Percentiles rank a stretch among this genome's conserved stretches.
These are phyloP conservation scores for Talaromyces sp. DNA, from an alignment of 2,329 filamentous ascomycete species.

Conservation along the genomic window DNA sequence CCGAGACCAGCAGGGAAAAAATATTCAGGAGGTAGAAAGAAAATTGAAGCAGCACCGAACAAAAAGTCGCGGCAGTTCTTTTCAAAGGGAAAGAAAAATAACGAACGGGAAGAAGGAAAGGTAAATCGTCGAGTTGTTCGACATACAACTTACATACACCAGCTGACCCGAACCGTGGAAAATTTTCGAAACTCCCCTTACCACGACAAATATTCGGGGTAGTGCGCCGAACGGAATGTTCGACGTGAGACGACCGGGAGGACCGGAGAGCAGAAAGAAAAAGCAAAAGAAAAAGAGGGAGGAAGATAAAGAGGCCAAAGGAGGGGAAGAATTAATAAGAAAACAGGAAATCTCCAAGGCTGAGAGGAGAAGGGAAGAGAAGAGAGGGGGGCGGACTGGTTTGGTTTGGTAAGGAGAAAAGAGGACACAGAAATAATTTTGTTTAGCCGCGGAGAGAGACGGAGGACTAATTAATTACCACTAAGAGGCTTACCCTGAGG, in stretches of 20 bases:
- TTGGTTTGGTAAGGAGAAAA: not conserved
- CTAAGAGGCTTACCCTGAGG: not conserved
- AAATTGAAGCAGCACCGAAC: not conserved
- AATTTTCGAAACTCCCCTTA: slow-evolving; percentile 23
- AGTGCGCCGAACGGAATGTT: slow-evolving; percentile 22
- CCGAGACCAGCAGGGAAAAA: not conserved
- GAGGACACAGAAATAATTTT: slow-evolving; percentile 10
- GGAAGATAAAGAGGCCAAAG: slow-evolving; percentile 15
- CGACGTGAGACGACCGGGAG: slow-evolving; percentile 17
- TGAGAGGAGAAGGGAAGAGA: slow-evolving; percentile 9
- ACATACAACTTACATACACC: slow-evolving; percentile 4
- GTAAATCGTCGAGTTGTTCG: not conserved
- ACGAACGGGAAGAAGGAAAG: not conserved
- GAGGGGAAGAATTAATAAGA: slow-evolving; percentile 6
- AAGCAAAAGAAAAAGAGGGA: slow-evolving; percentile 17
- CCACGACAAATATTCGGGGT: slow-evolving; percentile 27
- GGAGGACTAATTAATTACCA: slow-evolving; percentile 7
- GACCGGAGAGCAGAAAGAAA: slow-evolving; percentile 23
- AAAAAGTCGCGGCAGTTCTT: not conserved
- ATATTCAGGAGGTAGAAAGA: not conserved
- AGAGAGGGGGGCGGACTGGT: not conserved
- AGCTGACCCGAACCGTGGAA: slow-evolving; percentile 18
- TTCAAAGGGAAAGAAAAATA: not conserved
- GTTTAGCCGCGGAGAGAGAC: slow-evolving; percentile 14
- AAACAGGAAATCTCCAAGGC: slow-evolving; percentile 9